These are phyloP conservation scores for Saturnispora quitensis DNA, from an alignment of 805 yeast genomes.

Conservation along the genomic window DNA sequence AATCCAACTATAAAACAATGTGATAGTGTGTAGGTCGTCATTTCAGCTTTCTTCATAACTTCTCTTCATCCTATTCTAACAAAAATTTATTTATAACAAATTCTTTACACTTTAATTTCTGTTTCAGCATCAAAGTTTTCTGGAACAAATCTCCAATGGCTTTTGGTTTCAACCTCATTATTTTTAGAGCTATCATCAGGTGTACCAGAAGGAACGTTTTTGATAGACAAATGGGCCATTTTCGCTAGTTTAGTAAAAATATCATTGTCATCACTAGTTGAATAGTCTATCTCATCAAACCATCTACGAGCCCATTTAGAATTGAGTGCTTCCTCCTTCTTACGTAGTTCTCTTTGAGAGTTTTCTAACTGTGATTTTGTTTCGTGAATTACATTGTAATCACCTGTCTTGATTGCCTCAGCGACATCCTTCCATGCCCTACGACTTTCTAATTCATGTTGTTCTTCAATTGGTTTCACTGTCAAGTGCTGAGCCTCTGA, in stretches of 20 bases:
- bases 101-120: conserved; percentile 39
- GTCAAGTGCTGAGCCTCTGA: conserved; percentile 43
- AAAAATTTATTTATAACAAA: no score
- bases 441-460: conserved; percentile 74
- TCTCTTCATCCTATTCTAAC: background rate
- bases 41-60: background rate
- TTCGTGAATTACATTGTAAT: conserved; percentile 63
- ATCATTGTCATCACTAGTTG: conserved; percentile 20
- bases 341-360: conserved; percentile 74
- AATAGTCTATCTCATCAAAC: conserved; percentile 50
- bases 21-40: background rate
- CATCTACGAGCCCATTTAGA: conserved; percentile 71
- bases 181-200: conserved; percentile 28
- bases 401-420: conserved; percentile 67
- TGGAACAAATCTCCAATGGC: conserved; percentile 65
- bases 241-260: conserved; percentile 32
- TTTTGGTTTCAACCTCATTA: conserved; percentile 40
- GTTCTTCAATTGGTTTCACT: conserved; percentile 79
- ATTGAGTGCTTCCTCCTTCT: conserved; percentile 58
- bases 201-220: conserved; percentile 63
- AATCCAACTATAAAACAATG: background rate
- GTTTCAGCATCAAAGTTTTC: conserved; percentile 48
- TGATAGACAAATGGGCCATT: conserved; percentile 47
- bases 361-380: conserved; percentile 78
- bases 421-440: conserved; percentile 89